These are phyloP conservation scores for Serendipita indica DNA, from an alignment of 768 basidiomycete genomes.

Conservation along the genomic window DNA sequence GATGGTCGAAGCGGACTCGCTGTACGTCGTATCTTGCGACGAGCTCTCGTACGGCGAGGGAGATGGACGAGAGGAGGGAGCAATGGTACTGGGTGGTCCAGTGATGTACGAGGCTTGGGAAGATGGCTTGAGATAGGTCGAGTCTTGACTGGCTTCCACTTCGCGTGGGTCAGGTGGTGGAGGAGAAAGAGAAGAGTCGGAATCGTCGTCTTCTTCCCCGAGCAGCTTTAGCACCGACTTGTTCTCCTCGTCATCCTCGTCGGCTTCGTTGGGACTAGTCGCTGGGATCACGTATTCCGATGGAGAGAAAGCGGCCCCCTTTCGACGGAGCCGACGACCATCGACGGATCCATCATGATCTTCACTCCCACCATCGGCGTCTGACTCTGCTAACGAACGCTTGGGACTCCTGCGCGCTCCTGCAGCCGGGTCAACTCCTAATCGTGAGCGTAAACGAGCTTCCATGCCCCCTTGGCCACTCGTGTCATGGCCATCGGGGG, in stretches of 20 bases:
- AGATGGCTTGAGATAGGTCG: neutral
- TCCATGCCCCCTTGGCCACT: slow-evolving; percentile 19
- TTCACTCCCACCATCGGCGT: slow-evolving; percentile 20
- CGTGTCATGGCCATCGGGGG: neutral
- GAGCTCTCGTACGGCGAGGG: slow-evolving; percentile 25
- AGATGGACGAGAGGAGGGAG: slow-evolving; percentile 16
- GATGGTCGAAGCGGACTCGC: neutral
- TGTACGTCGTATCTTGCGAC: neutral
- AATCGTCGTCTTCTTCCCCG: slow-evolving; percentile 14
- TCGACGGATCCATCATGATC: slow-evolving; percentile 1
- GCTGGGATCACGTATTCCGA: slow-evolving; percentile 10
- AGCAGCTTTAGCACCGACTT: slow-evolving; percentile 8
- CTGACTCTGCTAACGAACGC: slow-evolving; percentile 45
- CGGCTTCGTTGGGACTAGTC: slow-evolving; percentile 16
- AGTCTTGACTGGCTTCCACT: neutral
- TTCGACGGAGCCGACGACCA: slow-evolving; percentile 14
- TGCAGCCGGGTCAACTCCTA: slow-evolving; percentile 10
- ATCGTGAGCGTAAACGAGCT: slow-evolving; percentile 22
- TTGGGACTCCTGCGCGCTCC: slow-evolving; percentile 26
- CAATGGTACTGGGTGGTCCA: slow-evolving; percentile 17
- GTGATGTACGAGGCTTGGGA: neutral
- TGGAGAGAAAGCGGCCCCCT: slow-evolving; percentile 18
- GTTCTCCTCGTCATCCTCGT: slow-evolving; percentile 14
- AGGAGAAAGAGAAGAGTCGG: slow-evolving; percentile 19
- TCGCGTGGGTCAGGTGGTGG: slow-evolving; percentile 21